A percentile compares a stretch with the other conserved stretches of the same genome.
These are phyloP conservation scores for Pseudotulostoma volvatum DNA, from an alignment of 495 filamentous ascomycete species.

Conservation along the genomic window DNA sequence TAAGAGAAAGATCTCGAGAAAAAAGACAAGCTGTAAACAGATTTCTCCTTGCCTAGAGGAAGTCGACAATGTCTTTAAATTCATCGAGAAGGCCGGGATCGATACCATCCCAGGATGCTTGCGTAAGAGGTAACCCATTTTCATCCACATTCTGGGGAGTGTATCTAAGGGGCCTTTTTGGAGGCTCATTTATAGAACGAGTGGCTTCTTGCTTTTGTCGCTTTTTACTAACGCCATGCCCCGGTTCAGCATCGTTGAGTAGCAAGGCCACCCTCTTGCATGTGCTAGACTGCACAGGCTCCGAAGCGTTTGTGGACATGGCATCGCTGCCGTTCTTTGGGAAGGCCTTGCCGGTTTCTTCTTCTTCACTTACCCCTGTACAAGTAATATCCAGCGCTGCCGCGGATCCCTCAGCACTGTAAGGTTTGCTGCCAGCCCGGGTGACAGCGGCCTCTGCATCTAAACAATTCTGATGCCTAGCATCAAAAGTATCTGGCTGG, in stretches of 20 bases:
- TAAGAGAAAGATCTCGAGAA: no score
- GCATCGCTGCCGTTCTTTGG: background rate
- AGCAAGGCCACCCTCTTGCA: background rate
- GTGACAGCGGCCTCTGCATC: background rate
- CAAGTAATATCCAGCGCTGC: background rate
- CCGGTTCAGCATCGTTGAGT: background rate
- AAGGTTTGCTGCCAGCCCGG: no score
- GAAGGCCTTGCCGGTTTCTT: background rate
- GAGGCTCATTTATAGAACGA: background rate
- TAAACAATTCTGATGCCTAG: background rate
- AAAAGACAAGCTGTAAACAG: no score
- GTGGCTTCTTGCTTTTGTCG: background rate
- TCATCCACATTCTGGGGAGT: no score
- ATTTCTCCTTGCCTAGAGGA: no score
- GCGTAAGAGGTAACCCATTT: no score
- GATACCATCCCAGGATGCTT: conserved; percentile 15
- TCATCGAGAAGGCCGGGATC: conserved; percentile 20
- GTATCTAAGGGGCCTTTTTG: no score
- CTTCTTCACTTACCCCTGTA: background rate
- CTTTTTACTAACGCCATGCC: background rate
- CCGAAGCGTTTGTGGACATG: background rate
- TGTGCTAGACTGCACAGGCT: background rate
- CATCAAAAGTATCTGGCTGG: background rate
- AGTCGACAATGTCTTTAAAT: conserved; percentile 25
- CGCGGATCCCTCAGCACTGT: no score